Base-by-base conservation (phyloP, 495 filamentous ascomycete genomes). In the Penicillium mononematosum region DNA sequence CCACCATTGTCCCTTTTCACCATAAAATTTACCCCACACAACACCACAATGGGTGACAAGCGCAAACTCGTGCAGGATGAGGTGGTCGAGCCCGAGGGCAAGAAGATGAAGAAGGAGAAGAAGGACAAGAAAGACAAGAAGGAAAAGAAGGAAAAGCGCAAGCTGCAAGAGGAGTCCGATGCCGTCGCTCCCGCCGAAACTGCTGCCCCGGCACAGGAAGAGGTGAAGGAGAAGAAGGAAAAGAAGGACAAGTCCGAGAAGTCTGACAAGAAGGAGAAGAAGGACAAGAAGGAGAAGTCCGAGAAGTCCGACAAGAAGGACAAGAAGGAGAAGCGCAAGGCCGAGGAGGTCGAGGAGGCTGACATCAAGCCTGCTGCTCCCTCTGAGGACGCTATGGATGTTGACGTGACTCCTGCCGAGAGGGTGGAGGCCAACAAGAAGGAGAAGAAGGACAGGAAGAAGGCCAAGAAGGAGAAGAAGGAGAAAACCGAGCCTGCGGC, bases 31-130 rank as follows among this genome's bases (percentile, higher is more conserved):
- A 45, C 45, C n/a, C 12, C 19, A 51, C 22, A 19, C 29, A 43
- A 39, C 42, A 70, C 48, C 42, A 70, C 52, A 67, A 78, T 76
- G 71, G 64, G 70, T 50, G 72, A 77, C 60, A 77, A 75, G 68
- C 76, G 76, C 71, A 79, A 79, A 68, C 69, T 73, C 62, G 60
- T 61, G 27, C 65, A 68, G 43, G 57, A 68, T 43, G 69, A 73
- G 48, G 64, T 55, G 6, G 56, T 65, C 42, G 62, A 69, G 59
- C 69, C 74, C 11, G 58, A 75, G 54, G 70, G 64, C 32, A 75
- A 76, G 69, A 76, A 76, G 67, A 64, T 63, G 44, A 75, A 75
- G 66, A 65, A 65, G 49, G 68, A 73, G 38, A 59, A 66, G 59
- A 61, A 65, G 48, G 62, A 68, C 1, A 70, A 70, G 55, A 69